phyloP scores from a whole-genome alignment of 257 asterid species.

The Solanum boliviense region DNA sequence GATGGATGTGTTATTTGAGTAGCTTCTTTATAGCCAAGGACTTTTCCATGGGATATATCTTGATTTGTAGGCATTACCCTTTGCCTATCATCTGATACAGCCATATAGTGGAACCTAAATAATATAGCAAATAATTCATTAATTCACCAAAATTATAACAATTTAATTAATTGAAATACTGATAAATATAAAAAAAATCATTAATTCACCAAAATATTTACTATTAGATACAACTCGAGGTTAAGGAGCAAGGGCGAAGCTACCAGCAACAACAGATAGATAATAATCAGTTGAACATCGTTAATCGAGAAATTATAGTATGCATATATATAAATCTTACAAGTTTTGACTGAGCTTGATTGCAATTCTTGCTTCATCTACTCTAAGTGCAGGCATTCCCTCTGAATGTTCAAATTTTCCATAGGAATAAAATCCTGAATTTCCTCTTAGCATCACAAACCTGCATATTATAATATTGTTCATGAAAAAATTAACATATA shows the following conservation, averaged over 20 bases:
- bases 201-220: neutral
- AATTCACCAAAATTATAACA: neutral
- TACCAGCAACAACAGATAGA: neutral
- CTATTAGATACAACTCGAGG: neutral
- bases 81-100: conserved; percentile 42
- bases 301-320: neutral
- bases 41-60: conserved; percentile 24
- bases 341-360: conserved; percentile 27
- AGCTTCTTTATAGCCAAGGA: conserved; percentile 41
- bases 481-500: neutral
- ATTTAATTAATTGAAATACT: neutral
- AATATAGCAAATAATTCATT: neutral
- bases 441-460: conserved; percentile 51
- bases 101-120: conserved; percentile 48
- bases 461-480: conserved; percentile 6
- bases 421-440: conserved; percentile 54
- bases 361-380: conserved; percentile 41
- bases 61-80: conserved; percentile 34
- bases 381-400: conserved; percentile 49
- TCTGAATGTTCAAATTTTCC: conserved; percentile 38
- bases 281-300: neutral
- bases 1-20: conserved; percentile 26
- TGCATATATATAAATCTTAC: neutral
- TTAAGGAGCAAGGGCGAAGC: neutral
- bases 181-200: neutral